Base-by-base conservation (phyloP, 805 yeast genomes). In the Candida alai region DNA sequence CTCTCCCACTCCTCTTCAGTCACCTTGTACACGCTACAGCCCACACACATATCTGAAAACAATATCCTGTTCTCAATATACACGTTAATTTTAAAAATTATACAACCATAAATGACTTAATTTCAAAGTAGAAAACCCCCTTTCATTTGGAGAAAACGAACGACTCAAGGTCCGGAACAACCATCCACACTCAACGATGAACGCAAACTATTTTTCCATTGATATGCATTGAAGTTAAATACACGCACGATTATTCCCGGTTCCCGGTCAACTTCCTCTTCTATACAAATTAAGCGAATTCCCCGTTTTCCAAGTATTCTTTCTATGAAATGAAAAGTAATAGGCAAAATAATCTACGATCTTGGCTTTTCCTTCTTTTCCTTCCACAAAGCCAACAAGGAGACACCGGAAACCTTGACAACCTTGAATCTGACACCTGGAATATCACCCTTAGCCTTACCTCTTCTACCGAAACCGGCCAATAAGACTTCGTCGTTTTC, bases 371-470 rank as follows among this genome's bases (percentile, higher is more conserved):
- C 99, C 87, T 93, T 93, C 97, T 93, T 93, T 82, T 94, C 98
- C 82, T 90, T 93, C 97, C 96, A 93, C 74, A 93, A 83, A 71
- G 99, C 98, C 70, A 89, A 81, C 74, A 93, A 82, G 60, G 98
- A 93, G 65, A 94, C 98, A 85, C 98, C 98, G 60, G 98, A 86
- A 61, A 93, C 99, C 82, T 93, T 93, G 71, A 93, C 99, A 70
- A 93, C 99, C 86, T 93, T 93, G 88, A 93, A 93, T 85, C 99
- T 93, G 70, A 93, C 99, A 87, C 99, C 99, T 74, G 98, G 98
- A 68, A 93, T 90, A 89, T 93, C 99, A 82, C 99, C 98, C 95
- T 93, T 93, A 73, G 98, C 98, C 83, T 93, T 93, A 80, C 98
- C 98, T 83, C 96, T 93, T 80, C 97, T 88, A 87, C 99, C 99